Evolutionary conservation across 1,284 basidiomycete species (phyloP).

Genomic region (Butyriboletus appendiculatus): DNA sequence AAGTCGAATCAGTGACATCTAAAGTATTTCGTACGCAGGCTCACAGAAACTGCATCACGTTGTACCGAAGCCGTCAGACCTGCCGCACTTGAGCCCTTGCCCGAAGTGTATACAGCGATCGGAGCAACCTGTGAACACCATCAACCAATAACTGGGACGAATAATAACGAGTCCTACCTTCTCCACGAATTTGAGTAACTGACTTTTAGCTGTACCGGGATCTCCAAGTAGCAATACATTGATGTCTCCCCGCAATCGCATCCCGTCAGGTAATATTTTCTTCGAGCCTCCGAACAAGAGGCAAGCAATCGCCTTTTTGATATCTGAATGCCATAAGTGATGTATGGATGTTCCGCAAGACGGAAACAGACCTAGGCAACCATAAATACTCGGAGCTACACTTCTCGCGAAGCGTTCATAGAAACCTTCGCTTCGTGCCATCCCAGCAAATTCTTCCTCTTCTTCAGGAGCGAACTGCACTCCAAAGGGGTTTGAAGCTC

Average conservation of each 20-base stretch:
- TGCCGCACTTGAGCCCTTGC: slow-evolving; percentile 96
- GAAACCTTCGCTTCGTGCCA: slow-evolving; percentile 88
- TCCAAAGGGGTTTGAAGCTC: slow-evolving; percentile 75
- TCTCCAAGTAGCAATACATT: slow-evolving; percentile 97
- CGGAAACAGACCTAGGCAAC: slow-evolving; percentile 74
- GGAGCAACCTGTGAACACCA: slow-evolving; percentile 73
- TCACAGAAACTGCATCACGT: slow-evolving; percentile 86
- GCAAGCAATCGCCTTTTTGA: slow-evolving; percentile 97
- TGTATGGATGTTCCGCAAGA: neutral
- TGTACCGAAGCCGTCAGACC: slow-evolving; percentile 99
- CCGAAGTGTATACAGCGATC: slow-evolving; percentile 97
- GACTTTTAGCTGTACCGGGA: slow-evolving; percentile 97
- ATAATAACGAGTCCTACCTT: slow-evolving; percentile 58
- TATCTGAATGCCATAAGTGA: slow-evolving; percentile 57
- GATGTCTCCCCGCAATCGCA: slow-evolving; percentile 97
- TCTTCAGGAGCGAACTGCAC: slow-evolving; percentile 92
- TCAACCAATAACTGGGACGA: neutral
- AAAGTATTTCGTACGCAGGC: slow-evolving; percentile 29
- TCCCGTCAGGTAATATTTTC: slow-evolving; percentile 96
- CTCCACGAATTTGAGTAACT: slow-evolving; percentile 97
- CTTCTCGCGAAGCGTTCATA: slow-evolving; percentile 95
- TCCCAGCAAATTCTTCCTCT: slow-evolving; percentile 92
- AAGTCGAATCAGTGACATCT: slow-evolving; percentile 2
- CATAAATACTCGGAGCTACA: slow-evolving; percentile 97
- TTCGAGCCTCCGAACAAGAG: slow-evolving; percentile 98